Conservation (phyloP, 2,329 filamentous ascomycete species). For the Monosporascus sp. region DNA sequence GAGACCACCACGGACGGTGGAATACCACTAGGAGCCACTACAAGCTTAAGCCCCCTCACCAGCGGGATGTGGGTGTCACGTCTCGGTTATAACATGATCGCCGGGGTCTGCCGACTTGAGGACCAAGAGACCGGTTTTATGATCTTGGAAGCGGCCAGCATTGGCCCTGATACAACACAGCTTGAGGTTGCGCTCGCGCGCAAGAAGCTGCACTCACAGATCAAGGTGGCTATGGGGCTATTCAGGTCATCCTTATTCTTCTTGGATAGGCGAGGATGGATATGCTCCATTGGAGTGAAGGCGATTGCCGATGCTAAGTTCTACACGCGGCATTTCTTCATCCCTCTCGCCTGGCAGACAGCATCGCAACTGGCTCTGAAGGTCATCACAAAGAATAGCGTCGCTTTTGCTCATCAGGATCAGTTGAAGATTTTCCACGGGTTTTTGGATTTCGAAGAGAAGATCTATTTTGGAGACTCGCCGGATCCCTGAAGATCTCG, state of each 20-base stretch:
- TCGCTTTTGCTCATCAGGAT: conserved; percentile 15
- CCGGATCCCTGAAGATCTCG: too few relatives aligned
- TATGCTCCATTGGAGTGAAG: conserved; percentile 15
- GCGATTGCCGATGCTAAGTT: not conserved
- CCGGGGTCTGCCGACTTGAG: too few relatives aligned
- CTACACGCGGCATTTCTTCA: conserved; percentile 16
- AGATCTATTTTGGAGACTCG: conserved; percentile 2
- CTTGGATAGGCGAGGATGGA: conserved; percentile 14
- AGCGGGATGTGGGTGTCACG: too few relatives aligned
- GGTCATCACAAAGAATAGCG: conserved; percentile 1
- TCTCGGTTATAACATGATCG: too few relatives aligned
- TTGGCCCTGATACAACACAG: not conserved
- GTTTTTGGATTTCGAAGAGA: conserved; percentile 18
- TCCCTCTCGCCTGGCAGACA: conserved; percentile 16
- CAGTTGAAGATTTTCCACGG: conserved; percentile 14
- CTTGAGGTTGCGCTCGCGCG: not conserved
- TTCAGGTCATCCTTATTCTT: conserved; percentile 12
- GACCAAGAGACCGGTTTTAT: not conserved
- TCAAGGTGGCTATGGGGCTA: conserved; percentile 9
- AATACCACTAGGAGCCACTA: too few relatives aligned
- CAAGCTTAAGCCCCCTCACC: too few relatives aligned
- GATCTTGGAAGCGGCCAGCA: not conserved
- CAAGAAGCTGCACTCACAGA: not conserved
- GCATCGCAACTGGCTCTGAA: conserved; percentile 4
- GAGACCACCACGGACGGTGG: too few relatives aligned